Evolutionary conservation across 2,329 filamentous ascomycete species (phyloP), one percentile per base, ranked within the genome.

Genomic region (Pyricularia pennisetigena): DNA sequence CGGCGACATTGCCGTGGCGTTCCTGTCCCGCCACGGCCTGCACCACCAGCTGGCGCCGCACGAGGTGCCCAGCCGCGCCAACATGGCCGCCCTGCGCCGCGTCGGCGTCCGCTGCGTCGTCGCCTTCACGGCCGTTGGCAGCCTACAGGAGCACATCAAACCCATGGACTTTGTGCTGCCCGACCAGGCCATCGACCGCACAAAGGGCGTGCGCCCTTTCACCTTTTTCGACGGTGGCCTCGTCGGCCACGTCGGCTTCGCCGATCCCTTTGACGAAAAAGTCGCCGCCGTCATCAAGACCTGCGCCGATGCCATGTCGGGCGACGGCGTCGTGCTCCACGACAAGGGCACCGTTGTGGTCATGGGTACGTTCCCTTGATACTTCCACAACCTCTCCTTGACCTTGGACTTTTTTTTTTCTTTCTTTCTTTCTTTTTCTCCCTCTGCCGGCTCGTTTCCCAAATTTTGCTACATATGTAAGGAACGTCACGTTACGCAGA

Each of bases 151-250:
- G 82, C 87, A 93, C 75, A 94, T 99, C 78, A 92, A 91, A 80
- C 95, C 95, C 62, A 90, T 95, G 81, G 95, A 99, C 82, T 99
- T 99, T 78, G 92, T 98, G 67, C 86, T 99, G 14, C 95, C 94
- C 0, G 93, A 97, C 80, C 95, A 99, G 82, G 87, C 97, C 78
- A 97, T 98, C 77, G 95, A 99, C 82, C 92, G 94, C 71, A 98
- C 94, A 72, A 98, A 97, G 86, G 95, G 94, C 68, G 85, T 97
- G 71, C 86, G 95, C 8, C 93, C 94, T 2, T 97, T 94, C 79
- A 98, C 95, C 29, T 99, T 97, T 82, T 99, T 98, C 77, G 92
- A 94, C 79, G 88, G 87, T 72, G 95, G 95, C 32, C 87, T 97
- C 72, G 95, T 99, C 20, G 93, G 92, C 54, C 95, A 99, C 78